Base-by-base conservation (phyloP, 2,329 filamentous ascomycete species). In the Didymosphaeria variabile region DNA sequence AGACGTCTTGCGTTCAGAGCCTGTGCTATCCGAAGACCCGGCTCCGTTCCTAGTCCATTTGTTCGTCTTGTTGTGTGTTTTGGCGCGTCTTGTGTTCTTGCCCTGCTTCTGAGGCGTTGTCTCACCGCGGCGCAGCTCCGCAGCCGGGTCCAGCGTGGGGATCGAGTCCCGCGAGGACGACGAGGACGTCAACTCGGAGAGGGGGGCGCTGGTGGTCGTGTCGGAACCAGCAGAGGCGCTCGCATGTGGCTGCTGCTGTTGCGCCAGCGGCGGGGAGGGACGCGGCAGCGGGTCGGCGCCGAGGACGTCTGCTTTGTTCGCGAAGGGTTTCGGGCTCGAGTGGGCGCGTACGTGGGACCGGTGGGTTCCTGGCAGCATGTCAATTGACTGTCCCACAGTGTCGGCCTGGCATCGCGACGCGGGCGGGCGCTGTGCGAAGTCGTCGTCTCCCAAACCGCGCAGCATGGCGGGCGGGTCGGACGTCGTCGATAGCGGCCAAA, bases 21-120 rank as follows among this genome's bases (percentile, higher is more conserved):
- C 63, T 66, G 66, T 73, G 46, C 73, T 71, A 63, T 75, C 72
- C 63, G 70, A 70, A 44, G 70, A 72, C 7, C 57, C 61, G 19
- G 57, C 67, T 46, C 62, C 61, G 52, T 62, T 63, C 49, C 63
- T 75, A 74, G 64, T 76, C 74, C 74, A 77, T 77, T 59, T 59
- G 67, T 57, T 65, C 21, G 62, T 42, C 65, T 69, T 72, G 60
- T 69, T 72, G 60, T 49, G 69, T 44, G 69, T 42, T 67, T 75
- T 75, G 61, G 65, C 65, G 61, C 71, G 71, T 60, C 72, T 63
- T 53, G 65, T 62, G 62, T 58, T 70, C 53, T 70, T 71, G 60
- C 67, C 57, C 55, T 68, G 70, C 65, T 72, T 76, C 62, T 67
- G 72, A 58, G 67, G 67, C 52, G 71, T 67, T 54, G 62, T 70